A percentile compares a stretch with the other conserved stretches of the same genome.
Evolutionary conservation across 2,329 filamentous ascomycete species (phyloP).

Genomic region (Dactylonectria estremocensis): DNA sequence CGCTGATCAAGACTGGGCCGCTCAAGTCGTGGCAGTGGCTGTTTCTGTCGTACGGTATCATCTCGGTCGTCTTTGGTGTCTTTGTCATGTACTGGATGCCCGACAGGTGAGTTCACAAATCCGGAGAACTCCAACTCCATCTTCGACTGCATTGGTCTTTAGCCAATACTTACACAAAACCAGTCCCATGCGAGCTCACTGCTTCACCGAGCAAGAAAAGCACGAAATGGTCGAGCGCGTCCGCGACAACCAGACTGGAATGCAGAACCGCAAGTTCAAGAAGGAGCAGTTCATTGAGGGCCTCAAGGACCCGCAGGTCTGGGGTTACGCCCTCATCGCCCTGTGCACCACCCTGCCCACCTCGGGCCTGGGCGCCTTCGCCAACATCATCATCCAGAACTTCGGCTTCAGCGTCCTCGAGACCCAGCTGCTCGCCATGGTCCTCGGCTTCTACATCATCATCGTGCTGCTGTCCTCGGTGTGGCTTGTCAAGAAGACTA

Average conservation of each 20-base stretch:
- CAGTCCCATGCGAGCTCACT: slow-evolving; percentile 78
- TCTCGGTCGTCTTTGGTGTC: slow-evolving; percentile 75
- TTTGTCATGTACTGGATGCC: slow-evolving; percentile 77
- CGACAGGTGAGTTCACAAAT: slow-evolving; percentile 60
- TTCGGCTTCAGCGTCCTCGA: slow-evolving; percentile 77
- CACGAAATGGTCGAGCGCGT: slow-evolving; percentile 74
- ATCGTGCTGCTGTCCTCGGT: slow-evolving; percentile 76
- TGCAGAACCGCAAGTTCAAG: slow-evolving; percentile 69
- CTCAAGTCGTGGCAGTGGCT: slow-evolving; percentile 79
- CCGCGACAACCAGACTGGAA: slow-evolving; percentile 72
- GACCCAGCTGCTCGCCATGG: slow-evolving; percentile 83
- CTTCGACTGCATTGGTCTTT: too few relatives aligned
- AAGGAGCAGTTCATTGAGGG: slow-evolving; percentile 65
- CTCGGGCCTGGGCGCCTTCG: slow-evolving; percentile 80
- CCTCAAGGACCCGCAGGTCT: slow-evolving; percentile 76
- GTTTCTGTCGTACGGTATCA: slow-evolving; percentile 76
- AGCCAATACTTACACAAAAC: too few relatives aligned
- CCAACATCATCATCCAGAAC: slow-evolving; percentile 81
- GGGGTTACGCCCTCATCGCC: slow-evolving; percentile 75
- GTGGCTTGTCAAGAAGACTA: slow-evolving; percentile 77
- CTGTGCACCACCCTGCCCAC: slow-evolving; percentile 83
- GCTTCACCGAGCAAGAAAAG: slow-evolving; percentile 77
- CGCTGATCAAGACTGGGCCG: slow-evolving; percentile 65
- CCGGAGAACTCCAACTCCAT: neutral
- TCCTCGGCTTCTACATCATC: slow-evolving; percentile 82